These are phyloP conservation scores for Tulasnella sp. DNA, from an alignment of 768 basidiomycete genomes.

Conservation along the genomic window DNA sequence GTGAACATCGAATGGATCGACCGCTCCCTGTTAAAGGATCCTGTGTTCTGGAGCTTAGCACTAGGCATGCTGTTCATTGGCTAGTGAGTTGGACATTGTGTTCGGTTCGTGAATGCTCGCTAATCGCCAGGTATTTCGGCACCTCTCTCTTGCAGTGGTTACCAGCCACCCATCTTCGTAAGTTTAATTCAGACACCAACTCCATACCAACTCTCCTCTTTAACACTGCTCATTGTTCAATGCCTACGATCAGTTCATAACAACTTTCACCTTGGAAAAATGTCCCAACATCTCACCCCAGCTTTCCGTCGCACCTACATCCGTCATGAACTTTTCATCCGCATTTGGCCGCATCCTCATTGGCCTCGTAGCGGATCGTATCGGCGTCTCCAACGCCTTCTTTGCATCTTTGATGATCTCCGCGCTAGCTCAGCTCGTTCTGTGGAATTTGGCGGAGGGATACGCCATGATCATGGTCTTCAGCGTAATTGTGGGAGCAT, in stretches of 20 bases:
- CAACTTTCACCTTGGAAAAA: conserved; percentile 19
- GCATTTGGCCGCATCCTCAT: conserved; percentile 27
- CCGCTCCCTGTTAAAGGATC: conserved; percentile 3
- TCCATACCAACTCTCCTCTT: not conserved
- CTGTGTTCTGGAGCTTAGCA: conserved; percentile 27
- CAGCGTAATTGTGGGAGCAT: conserved; percentile 28
- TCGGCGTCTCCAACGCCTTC: conserved; percentile 34
- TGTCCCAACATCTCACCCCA: conserved; percentile 18
- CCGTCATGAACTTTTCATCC: conserved; percentile 24
- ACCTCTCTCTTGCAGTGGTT: not conserved
- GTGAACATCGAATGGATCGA: conserved; percentile 4
- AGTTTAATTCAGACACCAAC: not conserved
- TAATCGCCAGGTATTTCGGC: not conserved
- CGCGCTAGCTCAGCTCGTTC: conserved; percentile 29
- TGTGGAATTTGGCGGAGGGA: conserved; percentile 31
- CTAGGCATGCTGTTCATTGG: conserved; percentile 25
- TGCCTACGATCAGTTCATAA: conserved; percentile 21
- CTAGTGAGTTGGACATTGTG: not conserved
- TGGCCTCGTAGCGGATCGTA: conserved; percentile 30
- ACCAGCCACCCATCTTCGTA: conserved; percentile 20
- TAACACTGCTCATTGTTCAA: no score
- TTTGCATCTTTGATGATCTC: conserved; percentile 28
- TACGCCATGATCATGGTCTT: conserved; percentile 27
- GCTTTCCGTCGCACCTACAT: conserved; percentile 16
- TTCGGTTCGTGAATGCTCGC: no score